Evolutionary conservation across 1,284 basidiomycete species (phyloP).

Genomic region (Ganoderma leucocontextum): DNA sequence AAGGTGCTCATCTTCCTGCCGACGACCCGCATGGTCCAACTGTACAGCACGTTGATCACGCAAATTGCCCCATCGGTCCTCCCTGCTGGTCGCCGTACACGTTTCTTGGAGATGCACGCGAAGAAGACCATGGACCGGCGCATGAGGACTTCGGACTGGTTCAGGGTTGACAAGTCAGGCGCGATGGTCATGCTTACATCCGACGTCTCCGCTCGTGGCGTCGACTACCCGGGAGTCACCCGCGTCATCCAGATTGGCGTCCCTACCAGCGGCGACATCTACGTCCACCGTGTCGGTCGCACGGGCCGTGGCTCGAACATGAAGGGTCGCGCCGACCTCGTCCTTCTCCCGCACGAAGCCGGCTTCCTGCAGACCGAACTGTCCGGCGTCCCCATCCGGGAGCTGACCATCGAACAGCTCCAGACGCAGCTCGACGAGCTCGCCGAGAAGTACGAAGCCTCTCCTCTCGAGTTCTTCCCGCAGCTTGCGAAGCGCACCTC

Average conservation of each 20-base stretch:
- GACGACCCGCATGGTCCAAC: slow-evolving; percentile 88
- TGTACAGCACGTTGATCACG: slow-evolving; percentile 73
- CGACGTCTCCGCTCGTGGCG: slow-evolving; percentile 91
- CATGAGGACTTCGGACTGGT: slow-evolving; percentile 69
- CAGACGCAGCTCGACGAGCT: slow-evolving; percentile 59
- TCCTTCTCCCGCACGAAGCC: slow-evolving; percentile 87
- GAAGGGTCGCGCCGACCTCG: slow-evolving; percentile 86
- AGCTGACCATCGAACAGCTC: slow-evolving; percentile 61
- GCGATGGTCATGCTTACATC: slow-evolving; percentile 84
- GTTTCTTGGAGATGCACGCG: slow-evolving; percentile 89
- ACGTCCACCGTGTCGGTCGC: slow-evolving; percentile 92
- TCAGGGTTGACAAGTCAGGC: slow-evolving; percentile 69
- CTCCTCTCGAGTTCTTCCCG: slow-evolving; percentile 45
- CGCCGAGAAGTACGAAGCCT: slow-evolving; percentile 58
- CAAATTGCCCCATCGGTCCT: slow-evolving; percentile 52
- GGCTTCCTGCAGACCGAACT: slow-evolving; percentile 77
- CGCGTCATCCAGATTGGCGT: slow-evolving; percentile 94
- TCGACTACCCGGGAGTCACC: slow-evolving; percentile 92
- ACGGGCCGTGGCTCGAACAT: slow-evolving; percentile 82
- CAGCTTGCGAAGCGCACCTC: not conserved
- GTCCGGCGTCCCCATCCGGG: slow-evolving; percentile 75
- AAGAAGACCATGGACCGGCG: slow-evolving; percentile 76
- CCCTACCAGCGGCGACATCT: slow-evolving; percentile 77
- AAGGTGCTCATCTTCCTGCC: slow-evolving; percentile 92
- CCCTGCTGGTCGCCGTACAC: slow-evolving; percentile 60